Conservation (phyloP, 2,329 filamentous ascomycete species). For the Aspergillus aculeatus region DNA sequence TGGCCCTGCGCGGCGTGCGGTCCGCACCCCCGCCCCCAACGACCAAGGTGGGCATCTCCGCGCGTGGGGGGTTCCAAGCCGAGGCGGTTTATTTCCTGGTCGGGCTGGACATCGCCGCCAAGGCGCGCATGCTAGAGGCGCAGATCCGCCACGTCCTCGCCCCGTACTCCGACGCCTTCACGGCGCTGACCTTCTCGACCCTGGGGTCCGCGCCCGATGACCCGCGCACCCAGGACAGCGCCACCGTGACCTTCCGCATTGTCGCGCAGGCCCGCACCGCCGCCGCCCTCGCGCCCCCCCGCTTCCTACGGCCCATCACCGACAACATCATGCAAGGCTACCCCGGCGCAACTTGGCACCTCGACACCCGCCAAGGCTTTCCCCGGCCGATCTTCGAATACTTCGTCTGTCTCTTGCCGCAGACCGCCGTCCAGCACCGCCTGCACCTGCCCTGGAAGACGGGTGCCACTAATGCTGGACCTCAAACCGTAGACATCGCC, state of each 20-base stretch:
- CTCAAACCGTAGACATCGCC: conserved; percentile 18
- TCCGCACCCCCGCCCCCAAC: conserved; percentile 49
- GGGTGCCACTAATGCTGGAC: neutral
- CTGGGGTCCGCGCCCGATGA: conserved; percentile 33
- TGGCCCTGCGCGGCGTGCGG: conserved; percentile 50
- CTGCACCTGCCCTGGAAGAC: conserved; percentile 27
- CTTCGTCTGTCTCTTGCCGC: conserved; percentile 29
- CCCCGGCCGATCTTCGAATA: conserved; percentile 38
- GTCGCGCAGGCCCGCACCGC: conserved; percentile 48
- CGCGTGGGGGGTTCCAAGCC: conserved; percentile 48
- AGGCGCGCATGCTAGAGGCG: conserved; percentile 48
- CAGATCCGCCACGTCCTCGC: conserved; percentile 44
- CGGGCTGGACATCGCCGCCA: conserved; percentile 47
- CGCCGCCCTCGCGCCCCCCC: conserved; percentile 32
- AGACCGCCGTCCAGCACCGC: conserved; percentile 25
- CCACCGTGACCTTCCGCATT: conserved; percentile 44
- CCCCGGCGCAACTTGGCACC: conserved; percentile 38
- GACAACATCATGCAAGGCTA: conserved; percentile 45
- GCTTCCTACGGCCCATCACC: conserved; percentile 37
- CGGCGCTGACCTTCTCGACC: conserved; percentile 30
- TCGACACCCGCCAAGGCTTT: conserved; percentile 35
- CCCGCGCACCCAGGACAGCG: conserved; percentile 42
- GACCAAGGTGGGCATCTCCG: conserved; percentile 52
- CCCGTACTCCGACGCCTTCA: conserved; percentile 34
- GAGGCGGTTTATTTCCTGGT: conserved; percentile 47